Evolutionary conservation across 805 yeast genomes (phyloP), one percentile per base, ranked within the genome.

Genomic region (Wickerhamomyces strasburgensis): DNA sequence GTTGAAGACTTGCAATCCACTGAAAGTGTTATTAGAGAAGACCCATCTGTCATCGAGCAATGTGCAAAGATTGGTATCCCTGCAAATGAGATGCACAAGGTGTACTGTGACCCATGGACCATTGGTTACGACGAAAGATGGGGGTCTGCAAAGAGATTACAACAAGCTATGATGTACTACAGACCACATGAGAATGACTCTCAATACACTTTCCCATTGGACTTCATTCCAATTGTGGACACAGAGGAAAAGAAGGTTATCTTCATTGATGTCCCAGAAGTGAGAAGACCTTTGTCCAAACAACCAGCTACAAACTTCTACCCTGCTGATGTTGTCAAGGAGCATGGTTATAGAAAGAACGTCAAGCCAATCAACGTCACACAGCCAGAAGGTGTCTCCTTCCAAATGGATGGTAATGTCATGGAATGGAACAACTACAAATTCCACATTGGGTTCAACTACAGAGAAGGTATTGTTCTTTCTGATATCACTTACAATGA

Each of bases 331-430:
- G 61, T 78, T 50, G 71, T 68, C 38, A 78, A 72, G 49, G 75
- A 77, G 57, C 69, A 70, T 46, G 87, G 85, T 40, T 76, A 66
- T 69, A 73, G 90, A 66, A 64, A 67, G 21, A 80, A 73, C 46
- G 70, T 68, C 39, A 80, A 73, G 51, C 88, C 90, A 35, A 77
- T 79, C 55, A 70, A 76, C 49, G 72, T 84, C 34, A 72, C 84
- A 35, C 93, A 84, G 61, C 93, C 93, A 42, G 82, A 82, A 46
- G 93, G 93, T 39, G 90, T 83, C 37, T 80, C 87, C 5, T 84
- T 84, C 69, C 70, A 70, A 48, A 70, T 83, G 77, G 68, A 69
- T 38, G 87, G 85, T 36, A 72, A 80, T 53, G 68, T 75, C 36
- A 77, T 84, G 71, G 71, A 70, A 44, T 84, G 93, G 93, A 78